Percentiles rank a stretch among this genome's conserved stretches.
Conservation (phyloP, 78 protist species). For the Bodo saltans region DNA sequence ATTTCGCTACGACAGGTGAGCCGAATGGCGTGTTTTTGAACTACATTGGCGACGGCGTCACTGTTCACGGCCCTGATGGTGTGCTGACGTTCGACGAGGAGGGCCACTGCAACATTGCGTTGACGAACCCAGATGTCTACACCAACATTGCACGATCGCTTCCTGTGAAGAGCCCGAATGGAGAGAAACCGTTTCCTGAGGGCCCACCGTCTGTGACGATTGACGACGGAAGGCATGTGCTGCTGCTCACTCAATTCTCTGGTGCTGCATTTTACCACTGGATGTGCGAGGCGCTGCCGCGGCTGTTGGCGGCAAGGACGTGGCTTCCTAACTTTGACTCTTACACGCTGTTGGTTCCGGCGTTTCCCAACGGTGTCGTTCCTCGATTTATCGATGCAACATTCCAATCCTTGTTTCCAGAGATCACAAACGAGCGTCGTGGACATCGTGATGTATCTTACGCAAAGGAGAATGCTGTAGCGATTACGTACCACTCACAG, state of each 20-base stretch:
- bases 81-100: not conserved
- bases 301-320: constrained; percentile 1
- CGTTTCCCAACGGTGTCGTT: no score
- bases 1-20: not conserved
- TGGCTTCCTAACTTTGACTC: no score
- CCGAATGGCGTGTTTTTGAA: not conserved
- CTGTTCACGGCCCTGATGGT: not conserved
- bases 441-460: no score
- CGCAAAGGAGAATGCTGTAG: no score
- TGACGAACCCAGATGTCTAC: not conserved
- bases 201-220: not conserved
- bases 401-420: no score
- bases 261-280: constrained; percentile 17
- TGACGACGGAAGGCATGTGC: not conserved
- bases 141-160: not conserved
- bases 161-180: not conserved
- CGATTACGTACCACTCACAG: no score
- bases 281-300: constrained; percentile 1
- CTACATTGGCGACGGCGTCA: not conserved
- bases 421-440: no score
- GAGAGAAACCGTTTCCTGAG: not conserved
- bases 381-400: no score
- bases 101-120: not conserved
- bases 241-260: not conserved
- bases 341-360: no score